phyloP scores from a whole-genome alignment of 1,284 basidiomycete genomes.

The Moesziomyces antarcticus region DNA sequence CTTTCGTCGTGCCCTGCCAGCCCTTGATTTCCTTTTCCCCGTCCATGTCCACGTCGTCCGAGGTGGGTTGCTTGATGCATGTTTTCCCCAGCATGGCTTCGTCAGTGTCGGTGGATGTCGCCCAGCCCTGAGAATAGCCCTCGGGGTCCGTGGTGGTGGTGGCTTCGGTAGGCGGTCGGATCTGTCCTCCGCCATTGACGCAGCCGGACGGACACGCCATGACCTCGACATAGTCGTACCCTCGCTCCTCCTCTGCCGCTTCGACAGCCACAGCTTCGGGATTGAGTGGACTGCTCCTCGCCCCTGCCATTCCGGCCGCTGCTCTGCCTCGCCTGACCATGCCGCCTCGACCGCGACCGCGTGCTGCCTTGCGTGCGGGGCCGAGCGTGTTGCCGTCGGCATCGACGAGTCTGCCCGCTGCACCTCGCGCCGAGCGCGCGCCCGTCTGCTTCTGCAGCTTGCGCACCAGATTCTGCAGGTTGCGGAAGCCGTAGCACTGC shows the following conservation, averaged over 20 bases:
- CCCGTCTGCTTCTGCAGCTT: constrained; percentile 75
- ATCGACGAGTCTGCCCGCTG: constrained; percentile 46
- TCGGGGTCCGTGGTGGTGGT: constrained; percentile 28
- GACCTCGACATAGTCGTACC: constrained; percentile 96
- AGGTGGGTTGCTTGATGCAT: constrained; percentile 69
- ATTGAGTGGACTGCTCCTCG: constrained; percentile 44
- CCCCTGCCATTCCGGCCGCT: constrained; percentile 65
- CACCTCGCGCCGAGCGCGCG: constrained; percentile 67
- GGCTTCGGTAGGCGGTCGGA: constrained; percentile 54
- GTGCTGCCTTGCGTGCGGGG: constrained; percentile 8
- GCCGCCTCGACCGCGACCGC: constrained; percentile 61
- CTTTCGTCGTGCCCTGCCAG: constrained; percentile 65
- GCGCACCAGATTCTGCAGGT: constrained; percentile 94
- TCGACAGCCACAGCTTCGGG: constrained; percentile 8
- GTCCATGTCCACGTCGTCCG: constrained; percentile 61
- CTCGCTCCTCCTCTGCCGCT: constrained; percentile 70
- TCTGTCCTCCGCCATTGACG: constrained; percentile 95
- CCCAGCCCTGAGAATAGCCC: constrained; percentile 33
- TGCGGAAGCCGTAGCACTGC: constrained; percentile 96
- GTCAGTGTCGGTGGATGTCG: constrained; percentile 1
- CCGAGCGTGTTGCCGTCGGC: constrained; percentile 24
- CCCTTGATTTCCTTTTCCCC: constrained; percentile 44
- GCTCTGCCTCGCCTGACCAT: constrained; percentile 70
- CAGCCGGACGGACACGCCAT: constrained; percentile 99
- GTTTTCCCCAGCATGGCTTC: constrained; percentile 70